Evolutionary conservation across 176 grass and related monocot genomes (phyloP).

Genomic region (Hordeum marinum): DNA sequence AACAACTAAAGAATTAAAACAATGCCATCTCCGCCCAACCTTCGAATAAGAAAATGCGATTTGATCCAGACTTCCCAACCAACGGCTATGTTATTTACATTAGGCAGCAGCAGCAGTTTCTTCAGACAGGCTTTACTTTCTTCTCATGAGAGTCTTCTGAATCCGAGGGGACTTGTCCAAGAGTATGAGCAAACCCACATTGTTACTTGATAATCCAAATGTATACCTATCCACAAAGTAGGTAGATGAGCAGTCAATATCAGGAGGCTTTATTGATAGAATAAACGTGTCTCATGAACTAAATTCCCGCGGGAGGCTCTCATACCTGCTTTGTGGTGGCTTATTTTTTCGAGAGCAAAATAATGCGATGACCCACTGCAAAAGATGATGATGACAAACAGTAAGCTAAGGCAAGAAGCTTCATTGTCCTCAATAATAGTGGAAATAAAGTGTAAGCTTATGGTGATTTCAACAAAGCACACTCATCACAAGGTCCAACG

Average conservation of each 20-base stretch:
- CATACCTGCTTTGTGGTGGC: slow-evolving; percentile 54
- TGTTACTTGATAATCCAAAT: slow-evolving; percentile 71
- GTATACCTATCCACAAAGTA: slow-evolving; percentile 63
- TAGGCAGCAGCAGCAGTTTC: background rate
- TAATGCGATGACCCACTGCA: slow-evolving; percentile 59
- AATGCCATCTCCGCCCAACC: slow-evolving; percentile 21
- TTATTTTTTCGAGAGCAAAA: slow-evolving; percentile 50
- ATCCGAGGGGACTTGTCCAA: slow-evolving; percentile 72
- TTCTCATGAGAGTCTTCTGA: slow-evolving; percentile 42
- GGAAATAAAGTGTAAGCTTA: background rate
- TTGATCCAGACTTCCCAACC: slow-evolving; percentile 23
- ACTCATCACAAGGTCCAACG: background rate
- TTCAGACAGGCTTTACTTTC: slow-evolving; percentile 15
- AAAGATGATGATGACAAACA: slow-evolving; percentile 9
- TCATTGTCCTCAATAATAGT: background rate
- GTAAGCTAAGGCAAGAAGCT: background rate
- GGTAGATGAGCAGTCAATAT: slow-evolving; percentile 17
- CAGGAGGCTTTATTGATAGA: slow-evolving; percentile 8
- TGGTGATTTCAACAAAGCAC: background rate
- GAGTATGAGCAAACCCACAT: slow-evolving; percentile 72
- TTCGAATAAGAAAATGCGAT: slow-evolving; percentile 31
- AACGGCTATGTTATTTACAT: slow-evolving; percentile 55
- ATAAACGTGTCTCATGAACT: background rate
- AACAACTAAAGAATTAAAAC: slow-evolving; percentile 48
- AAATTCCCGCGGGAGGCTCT: slow-evolving; percentile 2